Conservation (phyloP, 306 rosid species). For the Casuarina cunninghamiana region DNA sequence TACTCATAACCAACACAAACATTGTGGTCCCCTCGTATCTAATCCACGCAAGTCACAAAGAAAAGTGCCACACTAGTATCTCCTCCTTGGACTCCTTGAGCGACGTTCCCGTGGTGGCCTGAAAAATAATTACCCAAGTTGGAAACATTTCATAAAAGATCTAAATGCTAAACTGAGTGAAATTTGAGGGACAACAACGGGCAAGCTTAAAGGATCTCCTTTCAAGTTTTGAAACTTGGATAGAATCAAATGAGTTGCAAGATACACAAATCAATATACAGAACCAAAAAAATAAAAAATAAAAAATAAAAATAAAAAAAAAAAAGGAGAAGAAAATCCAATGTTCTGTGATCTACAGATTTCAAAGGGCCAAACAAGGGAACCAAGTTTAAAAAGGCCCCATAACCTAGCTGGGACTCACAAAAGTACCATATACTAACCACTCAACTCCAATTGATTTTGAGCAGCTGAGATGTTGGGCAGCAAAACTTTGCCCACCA, state of each 20-base stretch:
- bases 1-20: conserved; percentile 10
- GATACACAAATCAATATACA: neutral
- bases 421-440: neutral
- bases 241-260: neutral
- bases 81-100: conserved; percentile 94
- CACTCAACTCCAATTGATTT: neutral
- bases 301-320: neutral
- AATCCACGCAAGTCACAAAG: conserved; percentile 23
- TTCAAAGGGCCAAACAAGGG: neutral
- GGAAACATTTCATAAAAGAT: conserved; percentile 1
- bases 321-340: neutral
- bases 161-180: neutral
- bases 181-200: neutral
- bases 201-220: neutral
- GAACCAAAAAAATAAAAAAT: neutral
- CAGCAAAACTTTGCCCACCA: neutral
- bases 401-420: neutral
- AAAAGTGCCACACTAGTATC: conserved; percentile 47
- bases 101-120: conserved; percentile 82
- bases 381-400: neutral
- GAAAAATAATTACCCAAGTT: conserved; percentile 33
- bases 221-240: neutral
- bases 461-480: neutral
- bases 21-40: conserved; percentile 14
- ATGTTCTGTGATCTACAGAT: neutral